phyloP scores from a whole-genome alignment of 164 flowering plant genomes.

The Buxus sempervirens region DNA sequence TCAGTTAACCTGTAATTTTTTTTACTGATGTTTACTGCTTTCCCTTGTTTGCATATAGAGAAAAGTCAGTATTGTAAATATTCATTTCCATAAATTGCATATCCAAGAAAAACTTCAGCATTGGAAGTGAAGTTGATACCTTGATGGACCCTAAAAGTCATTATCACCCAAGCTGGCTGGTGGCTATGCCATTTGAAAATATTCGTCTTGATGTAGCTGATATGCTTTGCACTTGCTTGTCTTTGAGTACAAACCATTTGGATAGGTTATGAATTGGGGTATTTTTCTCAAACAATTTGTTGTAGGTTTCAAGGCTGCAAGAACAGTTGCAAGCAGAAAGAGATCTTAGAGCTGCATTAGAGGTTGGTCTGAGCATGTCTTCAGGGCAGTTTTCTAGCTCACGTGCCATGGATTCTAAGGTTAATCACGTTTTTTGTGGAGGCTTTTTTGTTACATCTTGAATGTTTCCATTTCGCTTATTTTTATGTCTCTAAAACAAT shows the following conservation, averaged over 20 bases:
- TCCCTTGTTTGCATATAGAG: too few relatives aligned
- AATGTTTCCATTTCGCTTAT: neutral
- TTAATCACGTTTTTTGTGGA: conserved; percentile 24
- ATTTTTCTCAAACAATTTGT: too few relatives aligned
- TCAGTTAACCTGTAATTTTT: too few relatives aligned
- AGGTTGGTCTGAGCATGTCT: conserved; percentile 97
- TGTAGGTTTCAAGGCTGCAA: conserved; percentile 88
- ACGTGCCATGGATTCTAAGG: conserved; percentile 94
- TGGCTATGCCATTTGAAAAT: neutral
- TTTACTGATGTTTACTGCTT: too few relatives aligned
- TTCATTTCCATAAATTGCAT: too few relatives aligned
- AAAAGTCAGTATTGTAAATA: too few relatives aligned
- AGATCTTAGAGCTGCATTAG: conserved; percentile 94
- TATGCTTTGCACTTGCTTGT: neutral
- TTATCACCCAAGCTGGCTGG: too few relatives aligned
- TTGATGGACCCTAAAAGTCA: too few relatives aligned
- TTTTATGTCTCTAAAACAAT: conserved; percentile 19
- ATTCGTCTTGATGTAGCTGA: neutral
- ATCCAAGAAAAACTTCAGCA: too few relatives aligned
- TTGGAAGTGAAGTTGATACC: too few relatives aligned
- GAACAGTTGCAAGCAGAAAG: conserved; percentile 99
- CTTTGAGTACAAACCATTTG: too few relatives aligned
- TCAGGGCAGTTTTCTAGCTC: conserved; percentile 73
- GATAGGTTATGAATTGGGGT: too few relatives aligned
- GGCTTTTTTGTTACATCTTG: neutral